Percentiles rank a stretch among this genome's conserved stretches.
phyloP scores from a whole-genome alignment of 768 basidiomycete species.

The Hypsizygus marmoreus region DNA sequence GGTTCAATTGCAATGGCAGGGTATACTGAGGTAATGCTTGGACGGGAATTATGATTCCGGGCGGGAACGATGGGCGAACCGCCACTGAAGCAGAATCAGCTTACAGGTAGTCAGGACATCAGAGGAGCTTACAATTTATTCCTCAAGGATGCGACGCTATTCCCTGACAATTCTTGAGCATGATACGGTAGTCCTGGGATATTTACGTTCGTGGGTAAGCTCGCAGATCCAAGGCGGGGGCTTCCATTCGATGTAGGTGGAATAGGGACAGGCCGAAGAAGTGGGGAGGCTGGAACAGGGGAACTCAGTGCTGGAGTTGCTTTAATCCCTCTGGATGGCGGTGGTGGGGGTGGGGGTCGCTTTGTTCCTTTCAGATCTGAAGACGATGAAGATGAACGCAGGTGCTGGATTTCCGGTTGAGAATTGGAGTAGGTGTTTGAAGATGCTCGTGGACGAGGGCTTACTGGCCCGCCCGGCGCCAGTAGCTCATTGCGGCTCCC shows the following conservation, averaged over 20 bases:
- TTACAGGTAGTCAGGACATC: slow-evolving; percentile 25
- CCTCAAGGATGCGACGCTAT: slow-evolving; percentile 43
- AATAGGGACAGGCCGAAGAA: slow-evolving; percentile 52
- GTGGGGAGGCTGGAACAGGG: slow-evolving; percentile 47
- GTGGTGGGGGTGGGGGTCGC: slow-evolving; percentile 63
- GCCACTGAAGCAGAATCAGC: not conserved
- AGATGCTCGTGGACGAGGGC: slow-evolving; percentile 42
- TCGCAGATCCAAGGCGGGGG: slow-evolving; percentile 16
- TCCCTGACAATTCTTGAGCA: slow-evolving; percentile 19
- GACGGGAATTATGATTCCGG: slow-evolving; percentile 11
- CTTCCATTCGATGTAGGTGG: slow-evolving; percentile 26
- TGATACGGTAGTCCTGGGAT: slow-evolving; percentile 7
- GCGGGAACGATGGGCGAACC: slow-evolving; percentile 13
- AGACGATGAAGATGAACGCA: slow-evolving; percentile 52
- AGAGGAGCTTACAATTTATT: slow-evolving; percentile 55
- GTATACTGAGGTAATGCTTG: slow-evolving; percentile 12
- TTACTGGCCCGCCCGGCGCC: slow-evolving; percentile 24
- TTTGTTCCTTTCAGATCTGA: slow-evolving; percentile 54
- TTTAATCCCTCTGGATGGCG: slow-evolving; percentile 44
- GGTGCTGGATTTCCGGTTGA: slow-evolving; percentile 26
- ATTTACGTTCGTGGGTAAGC: slow-evolving; percentile 2
- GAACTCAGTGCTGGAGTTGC: slow-evolving; percentile 33
- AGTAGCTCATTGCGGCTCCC: slow-evolving; percentile 22
- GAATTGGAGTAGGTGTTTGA: slow-evolving; percentile 33
- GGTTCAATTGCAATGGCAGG: slow-evolving; percentile 12